Evolutionary conservation across 495 filamentous ascomycete genomes (phyloP), one percentile per base, ranked within the genome.

Genomic region (Annulohypoxylon maeteangense): DNA sequence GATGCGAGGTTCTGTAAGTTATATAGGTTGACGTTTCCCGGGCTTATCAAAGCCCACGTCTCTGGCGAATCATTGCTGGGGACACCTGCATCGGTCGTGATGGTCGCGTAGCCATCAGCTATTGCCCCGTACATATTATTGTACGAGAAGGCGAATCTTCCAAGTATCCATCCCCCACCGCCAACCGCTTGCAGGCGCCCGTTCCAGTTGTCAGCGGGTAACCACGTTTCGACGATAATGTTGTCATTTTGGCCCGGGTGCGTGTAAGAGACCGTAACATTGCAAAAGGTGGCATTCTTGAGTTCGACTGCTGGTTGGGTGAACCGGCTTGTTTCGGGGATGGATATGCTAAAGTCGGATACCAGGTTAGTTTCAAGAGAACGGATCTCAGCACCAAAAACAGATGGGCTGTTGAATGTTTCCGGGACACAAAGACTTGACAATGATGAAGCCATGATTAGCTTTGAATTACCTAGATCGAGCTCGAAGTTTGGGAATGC

Each of bases 241-340:
- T 22, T 71, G 58, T 85, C 83, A 63, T 79, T 72, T 32, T 71
- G 57, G 1, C 76, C 80, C 0, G 79, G 77, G 70, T 84, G 82
- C 2, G 83, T 83, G 67, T 84, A 82, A 5, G 75, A 75, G 29
- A 85, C 65, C 3, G 80, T 84, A 40, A 85, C 67, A 62, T 85
- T 84, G 68, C 83, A 85, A 68, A 84, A 84, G 5, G 18, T 74
- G n/a, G 51, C 58, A 18, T 67, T 59, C 27, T 25, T 10, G n/a
- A 70, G 44, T 5, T 45, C 45, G 14, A 34, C 8, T 0, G 44
- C 1, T 6, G 67, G 61, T 23, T 53, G 53, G n/a, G 31, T 16
- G 12, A 31, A 70, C 8, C 61, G 29, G 4, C 5, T 57, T 6
- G 2, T 8, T 2, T 14, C 20, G 0, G 67, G 67, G 29, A 65